Evolutionary conservation across 306 rosid genomes (phyloP).

Genomic region (Purshia tridentata): DNA sequence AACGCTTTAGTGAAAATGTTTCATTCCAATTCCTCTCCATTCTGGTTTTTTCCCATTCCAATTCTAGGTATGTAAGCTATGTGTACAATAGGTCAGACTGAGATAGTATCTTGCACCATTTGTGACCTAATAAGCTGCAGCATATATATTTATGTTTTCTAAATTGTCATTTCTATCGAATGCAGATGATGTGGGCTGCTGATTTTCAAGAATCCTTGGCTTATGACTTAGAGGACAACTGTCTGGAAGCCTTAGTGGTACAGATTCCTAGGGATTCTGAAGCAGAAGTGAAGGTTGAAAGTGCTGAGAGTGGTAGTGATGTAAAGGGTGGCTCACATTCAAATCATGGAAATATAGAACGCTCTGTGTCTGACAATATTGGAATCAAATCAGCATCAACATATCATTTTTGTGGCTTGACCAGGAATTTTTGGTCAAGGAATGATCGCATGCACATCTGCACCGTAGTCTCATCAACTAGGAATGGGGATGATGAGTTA

Average conservation of each 20-base stretch:
- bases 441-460: conserved; percentile 45
- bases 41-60: too few relatives aligned
- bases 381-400: conserved; percentile 53
- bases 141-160: background rate
- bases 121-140: background rate
- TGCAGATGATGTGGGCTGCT: conserved; percentile 99
- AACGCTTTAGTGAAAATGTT: too few relatives aligned
- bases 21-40: too few relatives aligned
- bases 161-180: conserved; percentile 19
- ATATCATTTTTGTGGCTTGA: conserved; percentile 72
- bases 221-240: conserved; percentile 54
- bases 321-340: conserved; percentile 41
- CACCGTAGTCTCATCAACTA: conserved; percentile 48
- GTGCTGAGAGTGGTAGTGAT: conserved; percentile 35
- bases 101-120: background rate
- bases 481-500: conserved; percentile 66
- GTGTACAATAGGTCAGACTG: background rate
- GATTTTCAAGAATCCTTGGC: conserved; percentile 79
- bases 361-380: conserved; percentile 31
- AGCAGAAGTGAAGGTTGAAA: conserved; percentile 44
- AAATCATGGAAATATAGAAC: conserved; percentile 43
- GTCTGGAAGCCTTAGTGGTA: conserved; percentile 66
- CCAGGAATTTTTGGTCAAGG: conserved; percentile 69
- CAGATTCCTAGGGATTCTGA: conserved; percentile 59
- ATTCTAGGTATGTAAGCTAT: background rate